Conservation (phyloP, 495 filamentous ascomycete species). For the Aspergillus homomorphus region DNA sequence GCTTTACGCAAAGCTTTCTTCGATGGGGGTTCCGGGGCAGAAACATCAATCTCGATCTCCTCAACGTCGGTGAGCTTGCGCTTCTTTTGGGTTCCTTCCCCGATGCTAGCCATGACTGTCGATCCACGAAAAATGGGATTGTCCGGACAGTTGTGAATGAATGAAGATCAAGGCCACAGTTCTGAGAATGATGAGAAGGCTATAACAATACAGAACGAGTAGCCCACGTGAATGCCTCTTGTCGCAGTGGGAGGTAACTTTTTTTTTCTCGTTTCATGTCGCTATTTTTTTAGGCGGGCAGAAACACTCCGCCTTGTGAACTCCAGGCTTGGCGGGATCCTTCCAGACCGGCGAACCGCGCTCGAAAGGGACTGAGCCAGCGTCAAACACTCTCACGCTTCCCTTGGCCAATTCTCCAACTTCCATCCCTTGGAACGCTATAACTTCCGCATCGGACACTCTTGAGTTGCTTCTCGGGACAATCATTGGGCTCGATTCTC, state of each 20-base stretch:
- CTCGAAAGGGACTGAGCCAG: neutral
- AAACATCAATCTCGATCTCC: slow-evolving; percentile 87
- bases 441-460: neutral
- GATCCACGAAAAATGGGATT: neutral
- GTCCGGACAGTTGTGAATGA: neutral
- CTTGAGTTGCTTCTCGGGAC: neutral
- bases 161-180: no score
- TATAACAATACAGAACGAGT: slow-evolving; percentile 4
- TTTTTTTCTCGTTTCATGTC: slow-evolving; percentile 7
- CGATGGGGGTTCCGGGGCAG: slow-evolving; percentile 83
- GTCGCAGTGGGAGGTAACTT: neutral
- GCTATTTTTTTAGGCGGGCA: slow-evolving; percentile 33
- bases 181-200: neutral
- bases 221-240: neutral
- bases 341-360: neutral
- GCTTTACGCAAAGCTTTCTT: slow-evolving; percentile 82
- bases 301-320: slow-evolving; percentile 26
- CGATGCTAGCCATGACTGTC: slow-evolving; percentile 24
- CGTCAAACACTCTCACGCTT: slow-evolving; percentile 1
- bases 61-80: slow-evolving; percentile 57
- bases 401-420: neutral
- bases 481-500: slow-evolving; percentile 1
- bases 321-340: slow-evolving; percentile 1
- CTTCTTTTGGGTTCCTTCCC: slow-evolving; percentile 56
- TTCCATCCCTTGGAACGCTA: neutral